Evolutionary conservation across 306 rosid species (phyloP).

Genomic region (Ziziphus jujuba): DNA sequence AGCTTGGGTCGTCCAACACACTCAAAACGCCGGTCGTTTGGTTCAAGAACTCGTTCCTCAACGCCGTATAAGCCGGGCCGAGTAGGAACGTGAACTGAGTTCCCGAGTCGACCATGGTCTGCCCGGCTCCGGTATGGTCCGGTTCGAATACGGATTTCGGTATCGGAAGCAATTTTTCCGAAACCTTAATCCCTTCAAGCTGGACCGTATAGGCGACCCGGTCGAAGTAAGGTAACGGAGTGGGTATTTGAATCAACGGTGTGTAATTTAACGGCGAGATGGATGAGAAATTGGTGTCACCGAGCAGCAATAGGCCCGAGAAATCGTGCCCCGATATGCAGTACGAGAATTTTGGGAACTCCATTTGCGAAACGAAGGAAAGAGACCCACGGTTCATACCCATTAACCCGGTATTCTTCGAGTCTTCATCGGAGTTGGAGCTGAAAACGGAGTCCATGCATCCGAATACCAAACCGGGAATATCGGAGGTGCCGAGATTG

Average conservation of each 20-base stretch:
- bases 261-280: slow-evolving; percentile 61
- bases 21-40: slow-evolving; percentile 35
- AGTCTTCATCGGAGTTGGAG: slow-evolving; percentile 44
- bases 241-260: slow-evolving; percentile 53
- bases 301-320: slow-evolving; percentile 68
- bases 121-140: slow-evolving; percentile 89
- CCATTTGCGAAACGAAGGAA: slow-evolving; percentile 66
- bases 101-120: slow-evolving; percentile 86
- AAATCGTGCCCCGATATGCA: slow-evolving; percentile 74
- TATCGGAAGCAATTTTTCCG: slow-evolving; percentile 41
- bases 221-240: slow-evolving; percentile 74
- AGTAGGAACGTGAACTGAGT: slow-evolving; percentile 86
- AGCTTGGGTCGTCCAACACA: slow-evolving; percentile 58
- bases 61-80: slow-evolving; percentile 53
- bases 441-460: slow-evolving; percentile 65
- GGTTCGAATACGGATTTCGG: slow-evolving; percentile 43
- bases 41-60: slow-evolving; percentile 56
- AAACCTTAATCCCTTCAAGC: slow-evolving; percentile 55
- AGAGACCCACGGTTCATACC: slow-evolving; percentile 88
- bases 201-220: slow-evolving; percentile 72
- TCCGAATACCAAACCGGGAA: slow-evolving; percentile 58
- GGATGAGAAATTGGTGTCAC: slow-evolving; percentile 61
- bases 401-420: slow-evolving; percentile 71
- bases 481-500: slow-evolving; percentile 43
- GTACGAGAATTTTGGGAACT: slow-evolving; percentile 71